Evolutionary conservation across 495 filamentous ascomycete species (phyloP).

Genomic region (Neurospora sp.): DNA sequence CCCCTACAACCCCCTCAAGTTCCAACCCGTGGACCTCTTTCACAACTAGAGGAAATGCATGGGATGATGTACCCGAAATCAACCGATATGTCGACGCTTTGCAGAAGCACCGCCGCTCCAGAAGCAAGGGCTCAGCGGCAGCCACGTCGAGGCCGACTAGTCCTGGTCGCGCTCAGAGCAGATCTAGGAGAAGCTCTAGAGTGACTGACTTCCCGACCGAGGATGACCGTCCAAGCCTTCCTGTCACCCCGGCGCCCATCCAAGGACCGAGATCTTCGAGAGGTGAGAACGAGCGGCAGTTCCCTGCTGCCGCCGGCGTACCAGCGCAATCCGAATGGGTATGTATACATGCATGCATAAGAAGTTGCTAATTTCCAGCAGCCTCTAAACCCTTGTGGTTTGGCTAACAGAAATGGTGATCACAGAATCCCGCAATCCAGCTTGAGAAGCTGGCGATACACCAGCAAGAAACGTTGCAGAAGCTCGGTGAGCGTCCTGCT

Average conservation of each 20-base stretch:
- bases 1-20: conserved; percentile 31
- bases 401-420: conserved; percentile 40
- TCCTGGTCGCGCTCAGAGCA: conserved; percentile 4
- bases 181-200: conserved; percentile 42
- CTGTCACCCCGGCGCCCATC: conserved; percentile 78
- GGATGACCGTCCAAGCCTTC: conserved; percentile 75
- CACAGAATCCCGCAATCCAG: conserved; percentile 58
- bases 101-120: conserved; percentile 50
- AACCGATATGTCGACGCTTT: conserved; percentile 65
- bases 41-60: conserved; percentile 56
- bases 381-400: conserved; percentile 46
- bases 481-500: conserved; percentile 21
- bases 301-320: conserved; percentile 69
- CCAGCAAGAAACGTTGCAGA: conserved; percentile 46
- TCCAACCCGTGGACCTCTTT: conserved; percentile 51
- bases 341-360: conserved; percentile 45
- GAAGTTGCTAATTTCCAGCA: conserved; percentile 35
- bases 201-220: conserved; percentile 82
- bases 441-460: conserved; percentile 58
- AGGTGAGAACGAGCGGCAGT: conserved; percentile 38
- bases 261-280: conserved; percentile 31
- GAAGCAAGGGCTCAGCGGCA: conserved; percentile 45
- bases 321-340: conserved; percentile 83
- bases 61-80: conserved; percentile 80
- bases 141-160: conserved; percentile 3